A percentile compares a stretch with the other conserved stretches of the same genome.
Evolutionary conservation across 108 stramenopile species (phyloP).

Genomic region (Skeletonema potamos): DNA sequence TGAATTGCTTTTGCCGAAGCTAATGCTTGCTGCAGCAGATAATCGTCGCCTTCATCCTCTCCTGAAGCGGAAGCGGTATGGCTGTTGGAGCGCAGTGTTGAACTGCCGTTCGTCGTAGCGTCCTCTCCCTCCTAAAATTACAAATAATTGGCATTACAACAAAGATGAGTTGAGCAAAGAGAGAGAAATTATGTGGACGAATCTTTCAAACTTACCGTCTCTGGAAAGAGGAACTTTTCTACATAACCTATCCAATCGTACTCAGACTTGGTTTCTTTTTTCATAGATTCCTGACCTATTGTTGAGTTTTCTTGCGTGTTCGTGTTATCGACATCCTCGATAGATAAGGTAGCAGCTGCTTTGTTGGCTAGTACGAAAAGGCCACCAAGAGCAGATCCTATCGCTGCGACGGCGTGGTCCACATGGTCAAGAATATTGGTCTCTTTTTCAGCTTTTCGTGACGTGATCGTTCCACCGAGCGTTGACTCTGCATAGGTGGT

Average conservation of each 20-base stretch:
- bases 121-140: neutral
- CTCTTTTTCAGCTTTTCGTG: neutral
- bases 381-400: conserved; percentile 37
- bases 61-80: conserved; percentile 1
- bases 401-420: conserved; percentile 16
- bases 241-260: conserved; percentile 38
- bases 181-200: neutral
- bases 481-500: conserved; percentile 34
- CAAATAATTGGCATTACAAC: neutral
- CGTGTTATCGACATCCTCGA: neutral
- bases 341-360: neutral
- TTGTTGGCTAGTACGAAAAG: conserved; percentile 2
- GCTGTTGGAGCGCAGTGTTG: neutral
- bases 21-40: conserved; percentile 40
- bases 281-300: neutral
- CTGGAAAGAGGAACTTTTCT: conserved; percentile 27
- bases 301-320: neutral
- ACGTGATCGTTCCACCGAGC: conserved; percentile 16
- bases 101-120: neutral
- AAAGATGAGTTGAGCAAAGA: neutral
- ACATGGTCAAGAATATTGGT: conserved; percentile 29
- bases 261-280: neutral
- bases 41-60: conserved; percentile 21
- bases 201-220: conserved; percentile 4
- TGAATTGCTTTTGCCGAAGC: conserved; percentile 72